These are phyloP conservation scores for Colletotrichum nymphaeae DNA, from an alignment of 2,329 filamentous ascomycete genomes.

Conservation along the genomic window DNA sequence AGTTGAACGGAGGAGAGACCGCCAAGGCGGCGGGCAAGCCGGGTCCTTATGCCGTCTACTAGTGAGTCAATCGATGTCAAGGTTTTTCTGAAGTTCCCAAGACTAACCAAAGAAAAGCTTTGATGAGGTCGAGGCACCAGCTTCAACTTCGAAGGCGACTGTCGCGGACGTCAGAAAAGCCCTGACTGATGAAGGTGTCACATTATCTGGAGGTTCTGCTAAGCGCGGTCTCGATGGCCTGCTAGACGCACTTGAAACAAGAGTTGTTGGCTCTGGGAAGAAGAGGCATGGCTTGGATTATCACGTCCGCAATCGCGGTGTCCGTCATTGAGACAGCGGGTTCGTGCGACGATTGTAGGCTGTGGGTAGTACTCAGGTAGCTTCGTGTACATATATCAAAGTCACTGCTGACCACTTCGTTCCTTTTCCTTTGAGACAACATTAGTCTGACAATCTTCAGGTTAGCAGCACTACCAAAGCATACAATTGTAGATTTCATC, in stretches of 20 bases:
- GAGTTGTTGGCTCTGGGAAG: background rate
- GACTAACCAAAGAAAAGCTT: background rate
- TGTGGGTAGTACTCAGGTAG: background rate
- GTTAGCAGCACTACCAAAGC: too few relatives aligned
- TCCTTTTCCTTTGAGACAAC: too few relatives aligned
- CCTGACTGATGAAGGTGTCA: background rate
- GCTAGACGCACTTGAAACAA: background rate
- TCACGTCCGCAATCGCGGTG: background rate
- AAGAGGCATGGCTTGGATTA: background rate
- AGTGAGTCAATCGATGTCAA: background rate
- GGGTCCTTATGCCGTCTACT: background rate
- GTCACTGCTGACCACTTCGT: too few relatives aligned
- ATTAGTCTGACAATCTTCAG: too few relatives aligned
- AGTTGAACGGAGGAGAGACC: background rate
- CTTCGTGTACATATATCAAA: too few relatives aligned
- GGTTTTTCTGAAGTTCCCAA: background rate
- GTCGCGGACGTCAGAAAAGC: background rate
- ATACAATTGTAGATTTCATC: too few relatives aligned
- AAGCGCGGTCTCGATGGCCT: background rate
- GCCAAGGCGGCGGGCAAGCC: background rate
- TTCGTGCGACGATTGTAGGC: too few relatives aligned
- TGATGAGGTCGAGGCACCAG: background rate
- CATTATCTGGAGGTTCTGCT: background rate
- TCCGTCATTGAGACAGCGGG: background rate
- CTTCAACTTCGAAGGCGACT: background rate